Base-by-base conservation (phyloP, 225 moss, liverwort and hornwort genomes). In the Bryum argenteum region DNA sequence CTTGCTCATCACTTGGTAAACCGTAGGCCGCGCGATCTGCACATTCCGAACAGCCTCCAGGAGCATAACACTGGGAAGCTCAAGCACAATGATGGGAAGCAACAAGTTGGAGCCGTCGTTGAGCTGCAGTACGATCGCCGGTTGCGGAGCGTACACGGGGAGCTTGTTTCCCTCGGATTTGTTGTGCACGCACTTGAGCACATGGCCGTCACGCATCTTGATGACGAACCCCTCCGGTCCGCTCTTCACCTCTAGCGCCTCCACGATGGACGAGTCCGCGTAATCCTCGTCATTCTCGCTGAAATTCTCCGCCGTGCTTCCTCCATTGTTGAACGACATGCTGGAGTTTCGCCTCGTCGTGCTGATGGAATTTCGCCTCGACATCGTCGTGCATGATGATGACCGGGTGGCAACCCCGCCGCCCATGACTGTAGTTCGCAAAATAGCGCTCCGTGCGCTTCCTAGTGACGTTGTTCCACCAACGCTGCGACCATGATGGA, bases 1-100 rank as follows among this genome's bases (percentile, higher is more conserved):
- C 79, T 87, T 91, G 67, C 86, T 87, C 89, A 96, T 96, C 17
- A 96, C 93, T 75, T 96, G 96, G 67, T 96, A 96, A 16, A 96
- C 91, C 4, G 96, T 96, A 8, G 96, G 96, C 15, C 96, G 83
- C 28, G 91, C 75, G 47, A 96, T 84, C 80, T 91, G 93, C 23
- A 96, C 93, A 54, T 96, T 88, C 44, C 91, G 77, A 9, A 96
- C 89, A 28, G 96, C 96, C 81, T 96, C 96, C n/a, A 96, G 71
- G 11, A 96, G 93, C 93, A 96, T 96, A 0, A 87, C 87, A 51
- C 88, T 89, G 7, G 96, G 96, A 19, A 96, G 69, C 65, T 96
- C 96, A 63, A 93, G 85, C 59, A 96, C 96, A 9, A 96, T 96
- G 4, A 96, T 96, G 8, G 96, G 96, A 3, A 96, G 84, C 18